These are phyloP conservation scores for Rugonectria rugulosa DNA, from an alignment of 2,329 filamentous ascomycete genomes.

Conservation along the genomic window DNA sequence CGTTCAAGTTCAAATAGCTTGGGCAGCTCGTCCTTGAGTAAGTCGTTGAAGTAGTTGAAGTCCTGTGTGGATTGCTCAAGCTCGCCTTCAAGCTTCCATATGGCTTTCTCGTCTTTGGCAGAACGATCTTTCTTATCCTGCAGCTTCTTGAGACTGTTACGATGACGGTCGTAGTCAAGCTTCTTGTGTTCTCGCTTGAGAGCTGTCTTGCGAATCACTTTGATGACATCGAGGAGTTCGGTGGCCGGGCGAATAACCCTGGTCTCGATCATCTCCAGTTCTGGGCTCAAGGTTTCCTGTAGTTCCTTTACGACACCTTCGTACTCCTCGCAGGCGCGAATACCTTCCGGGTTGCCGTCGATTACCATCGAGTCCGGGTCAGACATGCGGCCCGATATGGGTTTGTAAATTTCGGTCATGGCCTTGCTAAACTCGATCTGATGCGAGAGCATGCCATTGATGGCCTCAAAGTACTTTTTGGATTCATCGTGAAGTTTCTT, in stretches of 20 bases:
- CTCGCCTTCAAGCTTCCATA: slow-evolving; percentile 94
- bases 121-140: slow-evolving; percentile 98
- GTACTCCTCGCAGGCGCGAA: slow-evolving; percentile 95
- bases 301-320: slow-evolving; percentile 89
- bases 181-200: slow-evolving; percentile 97
- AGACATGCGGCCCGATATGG: slow-evolving; percentile 93
- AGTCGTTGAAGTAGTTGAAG: slow-evolving; percentile 97
- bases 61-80: slow-evolving; percentile 92
- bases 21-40: slow-evolving; percentile 94
- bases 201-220: slow-evolving; percentile 88
- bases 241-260: slow-evolving; percentile 91
- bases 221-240: slow-evolving; percentile 93
- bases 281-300: slow-evolving; percentile 85
- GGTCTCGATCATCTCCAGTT: slow-evolving; percentile 96
- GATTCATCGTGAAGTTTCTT: slow-evolving; percentile 98
- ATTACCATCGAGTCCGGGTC: slow-evolving; percentile 84
- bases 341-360: slow-evolving; percentile 91
- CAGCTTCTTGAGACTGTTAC: slow-evolving; percentile 85
- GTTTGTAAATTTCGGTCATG: slow-evolving; percentile 96
- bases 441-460: slow-evolving; percentile 96
- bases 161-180: slow-evolving; percentile 92
- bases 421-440: slow-evolving; percentile 99
- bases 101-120: slow-evolving; percentile 94
- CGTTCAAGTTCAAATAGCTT: slow-evolving; percentile 89
- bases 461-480: slow-evolving; percentile 96